These are phyloP conservation scores for Micromonas commoda DNA, from an alignment of 139 green algal genomes.

Conservation along the genomic window DNA sequence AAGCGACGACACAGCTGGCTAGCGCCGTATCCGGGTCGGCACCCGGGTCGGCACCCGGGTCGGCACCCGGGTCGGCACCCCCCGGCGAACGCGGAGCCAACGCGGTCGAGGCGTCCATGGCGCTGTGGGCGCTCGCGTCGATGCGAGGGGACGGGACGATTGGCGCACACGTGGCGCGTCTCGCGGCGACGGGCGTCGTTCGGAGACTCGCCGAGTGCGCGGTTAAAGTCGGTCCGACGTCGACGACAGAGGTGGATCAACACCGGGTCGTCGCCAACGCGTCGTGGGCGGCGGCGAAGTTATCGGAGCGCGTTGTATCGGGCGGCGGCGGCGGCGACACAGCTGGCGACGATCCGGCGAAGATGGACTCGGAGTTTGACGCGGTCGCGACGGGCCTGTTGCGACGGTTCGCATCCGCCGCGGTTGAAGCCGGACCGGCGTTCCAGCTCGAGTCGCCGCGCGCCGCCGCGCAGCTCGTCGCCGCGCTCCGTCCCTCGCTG, in stretches of 20 bases:
- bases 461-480: too few relatives aligned
- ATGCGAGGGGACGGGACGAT: conserved; percentile 5
- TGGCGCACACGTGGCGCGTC: too few relatives aligned
- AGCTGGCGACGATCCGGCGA: neutral
- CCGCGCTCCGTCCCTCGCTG: too few relatives aligned
- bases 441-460: too few relatives aligned
- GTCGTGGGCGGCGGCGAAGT: conserved; percentile 1
- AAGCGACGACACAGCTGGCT: neutral
- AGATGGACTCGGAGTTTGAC: neutral
- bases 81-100: too few relatives aligned
- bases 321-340: neutral
- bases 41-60: neutral
- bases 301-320: neutral
- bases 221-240: neutral
- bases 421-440: too few relatives aligned
- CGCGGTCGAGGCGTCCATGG: neutral
- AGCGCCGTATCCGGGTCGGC: neutral
- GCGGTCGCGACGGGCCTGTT: neutral
- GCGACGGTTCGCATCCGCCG: neutral
- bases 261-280: conserved; percentile 3
- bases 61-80: too few relatives aligned
- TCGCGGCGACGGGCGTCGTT: neutral
- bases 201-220: neutral
- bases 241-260: too few relatives aligned
- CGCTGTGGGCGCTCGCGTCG: conserved; percentile 14